Base-by-base conservation (phyloP, 495 filamentous ascomycete genomes). In the Hypoxylon crocopeplum region DNA sequence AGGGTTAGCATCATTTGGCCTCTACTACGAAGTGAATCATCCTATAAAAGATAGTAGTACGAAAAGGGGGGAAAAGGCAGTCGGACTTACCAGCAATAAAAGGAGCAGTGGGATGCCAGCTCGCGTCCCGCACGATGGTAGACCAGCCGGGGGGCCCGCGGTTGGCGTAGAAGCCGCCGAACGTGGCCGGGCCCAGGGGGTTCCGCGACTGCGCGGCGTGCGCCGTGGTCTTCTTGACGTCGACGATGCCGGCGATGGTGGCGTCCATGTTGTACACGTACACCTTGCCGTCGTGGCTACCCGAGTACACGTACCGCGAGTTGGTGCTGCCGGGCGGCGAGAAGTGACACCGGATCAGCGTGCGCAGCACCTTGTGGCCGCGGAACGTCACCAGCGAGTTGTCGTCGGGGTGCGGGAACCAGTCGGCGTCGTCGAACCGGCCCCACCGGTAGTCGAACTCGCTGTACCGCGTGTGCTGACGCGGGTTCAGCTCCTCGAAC, bases 211-310 rank as follows among this genome's bases (percentile, higher is more conserved):
- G n/a, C n/a, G n/a, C n/a, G n/a, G n/a, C n/a, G 62, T 39, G 57
- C 32, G 58, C 21, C 0, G 93, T 96, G 1, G 87, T 86, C 24
- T 75, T 61, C 44, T 82, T 76, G 2, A 97, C 92, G 68, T 98
- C 87, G 30, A 98, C 85, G 37, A 83, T 86, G 2, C 80, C 85
- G 0, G 90, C 91, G n/a, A 90, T 63, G 1, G 93, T 98, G 22
- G 90, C 92, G 68, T 98, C 94, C 73, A 97, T 74, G 57, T 98
- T 98, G 79, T 90, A 98, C 40, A 98, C 83, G 53, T 91, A 93
- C 1, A 96, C 89, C 41, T 84, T 86, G 32, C 94, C 94, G 66
- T 98, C 91, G 45, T 88, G 84, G 62, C 88, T 93, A 2, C 94
- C 94, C 15, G 85, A 87, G 72, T 97, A 98, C 15, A 98, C 90